These are phyloP conservation scores for Barnettozyma pratensis DNA, from an alignment of 805 yeast species.

Conservation along the genomic window DNA sequence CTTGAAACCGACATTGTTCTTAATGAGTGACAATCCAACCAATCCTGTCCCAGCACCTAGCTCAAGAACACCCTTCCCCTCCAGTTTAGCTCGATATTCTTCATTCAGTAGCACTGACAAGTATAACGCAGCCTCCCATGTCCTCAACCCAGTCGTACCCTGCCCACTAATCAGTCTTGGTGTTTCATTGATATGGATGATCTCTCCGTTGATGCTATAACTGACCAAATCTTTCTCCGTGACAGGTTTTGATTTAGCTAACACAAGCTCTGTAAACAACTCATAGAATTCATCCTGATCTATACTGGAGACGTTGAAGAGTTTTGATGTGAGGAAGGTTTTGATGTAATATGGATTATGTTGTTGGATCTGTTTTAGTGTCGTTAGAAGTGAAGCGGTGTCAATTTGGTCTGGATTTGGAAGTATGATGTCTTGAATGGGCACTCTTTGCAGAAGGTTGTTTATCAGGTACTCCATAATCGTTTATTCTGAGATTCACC, in stretches of 20 bases:
- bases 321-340: slow-evolving; percentile 28
- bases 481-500: too few species aligned
- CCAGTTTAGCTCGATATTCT: slow-evolving; percentile 4
- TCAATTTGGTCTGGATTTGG: slow-evolving; percentile 14
- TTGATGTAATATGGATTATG: slow-evolving; percentile 51
- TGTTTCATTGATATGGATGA: slow-evolving; percentile 44
- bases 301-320: slow-evolving; percentile 28
- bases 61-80: slow-evolving; percentile 47
- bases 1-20: slow-evolving; percentile 9
- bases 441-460: slow-evolving; percentile 22
- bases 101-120: slow-evolving; percentile 46
- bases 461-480: slow-evolving; percentile 15
- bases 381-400: slow-evolving; percentile 13
- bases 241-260: slow-evolving; percentile 22
- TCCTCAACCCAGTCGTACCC: slow-evolving; percentile 87
- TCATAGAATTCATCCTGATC: slow-evolving; percentile 37
- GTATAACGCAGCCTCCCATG: slow-evolving; percentile 90
- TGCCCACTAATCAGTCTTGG: slow-evolving; percentile 61
- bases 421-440: slow-evolving; percentile 8
- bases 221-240: slow-evolving; percentile 28
- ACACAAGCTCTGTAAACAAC: slow-evolving; percentile 26
- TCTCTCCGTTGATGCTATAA: slow-evolving; percentile 22
- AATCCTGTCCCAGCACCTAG: slow-evolving; percentile 91
- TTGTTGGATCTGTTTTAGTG: slow-evolving; percentile 17
- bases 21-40: slow-evolving; percentile 42